phyloP scores from a whole-genome alignment of 1,139 yeast genomes.

The Yamadazyma mexicana region DNA sequence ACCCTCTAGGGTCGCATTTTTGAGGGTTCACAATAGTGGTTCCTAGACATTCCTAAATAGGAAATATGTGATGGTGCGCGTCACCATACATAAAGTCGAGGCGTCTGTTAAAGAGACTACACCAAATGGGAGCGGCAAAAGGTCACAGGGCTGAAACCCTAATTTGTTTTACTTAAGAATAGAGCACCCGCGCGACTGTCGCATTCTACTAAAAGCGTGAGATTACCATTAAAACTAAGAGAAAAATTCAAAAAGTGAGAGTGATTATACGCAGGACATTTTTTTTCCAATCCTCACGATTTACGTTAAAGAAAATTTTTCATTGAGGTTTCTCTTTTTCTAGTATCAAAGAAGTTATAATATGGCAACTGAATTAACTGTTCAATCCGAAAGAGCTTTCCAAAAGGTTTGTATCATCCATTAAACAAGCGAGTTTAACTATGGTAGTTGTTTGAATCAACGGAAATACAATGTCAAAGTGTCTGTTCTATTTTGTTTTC shows the following conservation, averaged over 20 bases:
- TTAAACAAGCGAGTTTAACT: not conserved
- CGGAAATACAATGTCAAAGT: too few relatives aligned
- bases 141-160: slow-evolving; percentile 12
- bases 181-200: not conserved
- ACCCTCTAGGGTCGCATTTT: not conserved
- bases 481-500: too few relatives aligned
- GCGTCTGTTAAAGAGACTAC: too few relatives aligned
- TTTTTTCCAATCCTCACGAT: slow-evolving; percentile 2
- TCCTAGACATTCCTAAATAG: not conserved
- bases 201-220: not conserved
- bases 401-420: slow-evolving; percentile 82
- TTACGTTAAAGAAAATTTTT: slow-evolving; percentile 15
- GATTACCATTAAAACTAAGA: not conserved
- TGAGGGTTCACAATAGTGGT: not conserved
- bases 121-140: not conserved
- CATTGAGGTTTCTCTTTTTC: slow-evolving; percentile 12
- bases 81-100: not conserved
- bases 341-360: slow-evolving; percentile 22
- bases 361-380: slow-evolving; percentile 99
- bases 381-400: slow-evolving; percentile 99
- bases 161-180: not conserved
- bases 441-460: not conserved
- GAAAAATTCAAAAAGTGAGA: not conserved
- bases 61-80: not conserved
- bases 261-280: not conserved